Evolutionary conservation across 176 grass and related monocot species (phyloP), one percentile per base, ranked within the genome.

Genomic region (Carex kokanica): DNA sequence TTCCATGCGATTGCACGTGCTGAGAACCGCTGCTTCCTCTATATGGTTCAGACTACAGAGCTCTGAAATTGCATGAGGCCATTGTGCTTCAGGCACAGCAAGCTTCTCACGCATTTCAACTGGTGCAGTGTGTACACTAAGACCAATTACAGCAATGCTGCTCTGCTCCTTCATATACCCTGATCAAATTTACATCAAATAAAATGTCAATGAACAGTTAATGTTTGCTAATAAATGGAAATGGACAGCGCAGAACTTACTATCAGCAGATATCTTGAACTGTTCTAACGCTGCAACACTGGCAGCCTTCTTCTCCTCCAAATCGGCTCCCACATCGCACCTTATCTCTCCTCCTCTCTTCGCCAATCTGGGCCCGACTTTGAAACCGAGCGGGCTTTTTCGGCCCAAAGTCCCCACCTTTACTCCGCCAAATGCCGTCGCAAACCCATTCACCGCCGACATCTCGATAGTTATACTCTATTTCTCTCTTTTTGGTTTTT

Each of bases 91-190:
- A 47, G 95, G 92, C 74, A 98, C 91, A 14, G 91, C 95, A 84
- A 98, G 89, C 32, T 98, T 98, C 88, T 98, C 95, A 1, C 92
- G 90, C 95, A 98, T 95, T 31, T 98, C 96, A 2, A 98, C 96
- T 32, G 96, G 89, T 64, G 96, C 86, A 55, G 96, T 98, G 74
- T 98, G 96, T 11, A 98, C 84, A 57, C 96, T 98, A 66, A 98
- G 93, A 65, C 91, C 96, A 11, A 98, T 89, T 23, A 95, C 96
- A 77, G 93, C 93, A 72, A 98, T 93, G 89, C 91, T 95, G 82
- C 96, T 98, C 55, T 86, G 89, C 74, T 98, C 96, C 80, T 98
- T 98, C 95, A 98, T 95, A 79, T 98, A 98, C 32, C 93, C 96
- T 98, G 89, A 16, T 27, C 27, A 27, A 27, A 27, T 27, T 27